Percentiles rank a stretch among this genome's conserved stretches.
These are phyloP conservation scores for Mucor mucedo DNA, from an alignment of 371 early-diverging fungal genomes.

Conservation along the genomic window DNA sequence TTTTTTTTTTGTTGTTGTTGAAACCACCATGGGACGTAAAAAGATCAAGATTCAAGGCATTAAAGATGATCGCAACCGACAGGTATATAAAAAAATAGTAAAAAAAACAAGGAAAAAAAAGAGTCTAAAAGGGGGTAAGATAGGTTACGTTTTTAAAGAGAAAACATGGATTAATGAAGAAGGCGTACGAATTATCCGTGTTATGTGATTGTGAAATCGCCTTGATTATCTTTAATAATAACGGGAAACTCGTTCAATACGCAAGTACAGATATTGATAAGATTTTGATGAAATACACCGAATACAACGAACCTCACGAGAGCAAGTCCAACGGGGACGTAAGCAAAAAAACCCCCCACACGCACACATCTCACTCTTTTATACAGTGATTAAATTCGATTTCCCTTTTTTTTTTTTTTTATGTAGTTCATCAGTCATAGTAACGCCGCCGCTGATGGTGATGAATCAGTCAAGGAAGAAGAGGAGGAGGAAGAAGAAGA, in stretches of 20 bases:
- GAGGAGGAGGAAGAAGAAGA: constrained; percentile 22
- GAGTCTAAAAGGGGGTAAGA: background rate
- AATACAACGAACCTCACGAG: constrained; percentile 60
- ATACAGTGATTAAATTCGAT: no score
- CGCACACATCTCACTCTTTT: no score
- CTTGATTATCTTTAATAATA: constrained; percentile 90
- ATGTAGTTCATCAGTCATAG: constrained; percentile 14
- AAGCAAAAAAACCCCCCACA: background rate
- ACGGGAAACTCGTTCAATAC: constrained; percentile 92
- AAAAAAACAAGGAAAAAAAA: background rate
- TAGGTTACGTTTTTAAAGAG: constrained; percentile 29
- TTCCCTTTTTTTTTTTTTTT: no score
- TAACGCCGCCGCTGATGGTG: constrained; percentile 19
- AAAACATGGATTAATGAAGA: constrained; percentile 94
- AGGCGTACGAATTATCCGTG: constrained; percentile 97
- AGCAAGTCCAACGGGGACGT: constrained; percentile 51
- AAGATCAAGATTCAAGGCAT: constrained; percentile 97
- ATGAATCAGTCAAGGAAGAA: constrained; percentile 30
- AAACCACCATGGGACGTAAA: constrained; percentile 88
- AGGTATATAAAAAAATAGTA: constrained; percentile 54
- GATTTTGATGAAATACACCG: constrained; percentile 91
- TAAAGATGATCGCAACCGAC: constrained; percentile 91
- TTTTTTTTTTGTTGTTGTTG: background rate
- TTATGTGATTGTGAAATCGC: constrained; percentile 98
- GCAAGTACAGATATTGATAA: constrained; percentile 91